Evolutionary conservation across 2,329 filamentous ascomycete genomes (phyloP).

Genomic region (Ceratocystiopsis sp.): DNA sequence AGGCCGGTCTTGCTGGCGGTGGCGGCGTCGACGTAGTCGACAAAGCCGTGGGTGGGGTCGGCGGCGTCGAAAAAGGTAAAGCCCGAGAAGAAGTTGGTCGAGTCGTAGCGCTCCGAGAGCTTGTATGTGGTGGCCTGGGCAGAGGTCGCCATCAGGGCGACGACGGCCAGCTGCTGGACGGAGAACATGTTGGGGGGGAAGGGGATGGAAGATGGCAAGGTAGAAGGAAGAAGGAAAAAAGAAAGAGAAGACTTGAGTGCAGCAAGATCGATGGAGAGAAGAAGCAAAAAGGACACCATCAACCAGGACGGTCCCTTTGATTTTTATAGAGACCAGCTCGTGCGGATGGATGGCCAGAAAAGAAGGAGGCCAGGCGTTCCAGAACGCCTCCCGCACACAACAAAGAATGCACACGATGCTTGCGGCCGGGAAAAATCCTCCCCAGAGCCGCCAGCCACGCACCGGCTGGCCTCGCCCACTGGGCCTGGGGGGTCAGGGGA

Average conservation of each 20-base stretch:
- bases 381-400: background rate
- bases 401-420: no score
- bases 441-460: no score
- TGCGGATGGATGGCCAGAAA: background rate
- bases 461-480: no score
- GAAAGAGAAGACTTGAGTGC: background rate
- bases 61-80: conserved; percentile 37
- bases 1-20: conserved; percentile 41
- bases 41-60: conserved; percentile 63
- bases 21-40: conserved; percentile 45
- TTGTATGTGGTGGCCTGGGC: conserved; percentile 23
- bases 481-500: no score
- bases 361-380: conserved; percentile 6
- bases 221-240: background rate
- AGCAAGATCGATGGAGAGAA: background rate
- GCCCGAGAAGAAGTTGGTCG: conserved; percentile 35
- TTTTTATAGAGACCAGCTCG: conserved; percentile 1
- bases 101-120: conserved; percentile 30
- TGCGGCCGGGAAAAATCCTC: no score
- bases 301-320: no score
- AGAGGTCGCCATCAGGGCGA: conserved; percentile 5
- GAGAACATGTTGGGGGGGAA: conserved; percentile 5
- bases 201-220: background rate
- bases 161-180: background rate
- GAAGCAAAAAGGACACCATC: background rate